A percentile compares a stretch with the other conserved stretches of the same genome.
Conservation (phyloP, 257 asterid genomes). For the Solanum sejunctum region DNA sequence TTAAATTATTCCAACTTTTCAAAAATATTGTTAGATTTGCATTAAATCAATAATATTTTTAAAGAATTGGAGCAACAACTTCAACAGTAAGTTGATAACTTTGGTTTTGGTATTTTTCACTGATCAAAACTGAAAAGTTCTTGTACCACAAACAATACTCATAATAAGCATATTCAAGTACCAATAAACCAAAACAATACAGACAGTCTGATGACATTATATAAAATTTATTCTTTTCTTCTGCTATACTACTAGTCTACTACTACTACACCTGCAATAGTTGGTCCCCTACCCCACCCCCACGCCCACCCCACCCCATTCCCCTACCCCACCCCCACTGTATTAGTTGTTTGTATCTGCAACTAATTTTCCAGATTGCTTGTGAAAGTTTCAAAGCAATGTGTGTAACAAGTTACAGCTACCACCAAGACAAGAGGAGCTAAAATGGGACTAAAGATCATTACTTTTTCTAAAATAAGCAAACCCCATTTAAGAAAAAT, state of each 20-base stretch:
- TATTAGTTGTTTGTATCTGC: slow-evolving; percentile 4
- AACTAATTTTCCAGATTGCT: background rate
- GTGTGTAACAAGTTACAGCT: slow-evolving; percentile 3
- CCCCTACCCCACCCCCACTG: background rate
- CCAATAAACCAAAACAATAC: background rate
- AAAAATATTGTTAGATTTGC: background rate
- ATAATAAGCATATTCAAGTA: background rate
- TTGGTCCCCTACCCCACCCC: background rate
- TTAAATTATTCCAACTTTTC: background rate
- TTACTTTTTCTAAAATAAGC: background rate
- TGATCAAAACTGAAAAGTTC: background rate
- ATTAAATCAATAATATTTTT: too few relatives aligned
- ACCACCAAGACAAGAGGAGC: background rate
- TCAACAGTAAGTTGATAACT: background rate
- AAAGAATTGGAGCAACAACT: too few relatives aligned
- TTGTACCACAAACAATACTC: slow-evolving; percentile 9
- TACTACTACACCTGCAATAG: background rate
- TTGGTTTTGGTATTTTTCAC: background rate
- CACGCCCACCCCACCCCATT: background rate
- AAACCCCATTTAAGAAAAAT: background rate
- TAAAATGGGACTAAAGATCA: background rate
- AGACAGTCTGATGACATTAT: background rate
- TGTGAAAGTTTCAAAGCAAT: background rate
- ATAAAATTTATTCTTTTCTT: slow-evolving; percentile 1
- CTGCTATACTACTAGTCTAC: background rate